Evolutionary conservation across 164 flowering plant genomes (phyloP), one percentile per base, ranked within the genome.

Genomic region (Magnolia kwangsiensis): DNA sequence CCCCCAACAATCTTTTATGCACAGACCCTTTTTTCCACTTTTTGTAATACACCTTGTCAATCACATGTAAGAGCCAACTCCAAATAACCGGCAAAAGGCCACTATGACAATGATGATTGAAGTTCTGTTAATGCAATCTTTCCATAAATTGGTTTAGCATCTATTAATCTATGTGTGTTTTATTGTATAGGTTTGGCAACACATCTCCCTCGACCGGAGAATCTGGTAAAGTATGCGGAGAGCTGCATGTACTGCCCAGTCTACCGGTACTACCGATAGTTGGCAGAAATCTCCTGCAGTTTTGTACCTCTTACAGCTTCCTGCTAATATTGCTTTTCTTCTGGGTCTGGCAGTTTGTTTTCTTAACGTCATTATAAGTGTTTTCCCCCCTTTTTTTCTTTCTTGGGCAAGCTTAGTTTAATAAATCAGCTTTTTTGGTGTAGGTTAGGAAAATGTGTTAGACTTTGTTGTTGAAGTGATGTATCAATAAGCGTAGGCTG

Each of bases 181-280:
- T 50, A 18, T 6, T 64, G 14, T 58, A 50, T 76, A 92, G 98
- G 98, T 45, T 69, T 94, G 82, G 98, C 96, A 6, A 88, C 91
- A 0, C 90, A 87, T 27, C 94, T 91, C 14, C 98, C 98, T 74
- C 98, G 83, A 27, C 99, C 99, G 0, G 88, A 75, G 58, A 82
- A 95, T 78, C 88, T 95, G 24, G 81, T 93, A 27, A 84, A 89
- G 86, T 90, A 78, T 78, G 99, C 98, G 19, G 97, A 92, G 78
- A 93, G 98, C 79, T 90, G 98, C 88, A 95, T 95, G 99, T 95
- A 92, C 89, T 86, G 84, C 67, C 99, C 97, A 37, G 67, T 80
- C 67, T 95, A 95, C 84, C 86, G 97, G 45, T 84, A 45, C 74
- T 95, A 84, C 84, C 82, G 93, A 18, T 78, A 68, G 29, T 31